A percentile compares a stretch with the other conserved stretches of the same genome.
Conservation (phyloP, 2,329 filamentous ascomycete species). For the Neofusicoccum cordaticola region DNA sequence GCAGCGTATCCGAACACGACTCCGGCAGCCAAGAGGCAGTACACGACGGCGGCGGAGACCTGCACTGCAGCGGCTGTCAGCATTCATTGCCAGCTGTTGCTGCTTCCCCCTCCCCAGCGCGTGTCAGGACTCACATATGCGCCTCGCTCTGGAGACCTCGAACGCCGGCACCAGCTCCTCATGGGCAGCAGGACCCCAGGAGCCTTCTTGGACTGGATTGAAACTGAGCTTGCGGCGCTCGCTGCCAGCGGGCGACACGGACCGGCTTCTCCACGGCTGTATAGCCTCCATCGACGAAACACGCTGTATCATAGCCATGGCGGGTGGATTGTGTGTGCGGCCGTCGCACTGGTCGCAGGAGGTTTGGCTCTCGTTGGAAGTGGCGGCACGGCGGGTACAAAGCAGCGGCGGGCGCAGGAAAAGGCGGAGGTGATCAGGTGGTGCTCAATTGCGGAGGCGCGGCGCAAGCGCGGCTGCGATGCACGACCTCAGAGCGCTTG, state of each 20-base stretch:
- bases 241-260: slow-evolving; percentile 26
- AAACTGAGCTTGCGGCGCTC: slow-evolving; percentile 49
- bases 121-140: slow-evolving; percentile 46
- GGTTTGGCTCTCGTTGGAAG: background rate
- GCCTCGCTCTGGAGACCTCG: slow-evolving; percentile 53
- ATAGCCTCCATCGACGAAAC: slow-evolving; percentile 42
- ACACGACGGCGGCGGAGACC: slow-evolving; percentile 65
- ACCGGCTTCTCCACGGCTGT: slow-evolving; percentile 36
- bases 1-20: slow-evolving; percentile 42
- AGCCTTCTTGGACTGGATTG: slow-evolving; percentile 43
- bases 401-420: background rate
- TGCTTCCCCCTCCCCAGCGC: no score
- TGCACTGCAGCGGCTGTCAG: slow-evolving; percentile 53
- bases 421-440: background rate
- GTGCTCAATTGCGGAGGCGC: background rate
- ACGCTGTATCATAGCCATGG: slow-evolving; percentile 40
- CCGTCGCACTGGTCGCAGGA: background rate
- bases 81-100: background rate
- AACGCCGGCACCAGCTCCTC: slow-evolving; percentile 49
- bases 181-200: slow-evolving; percentile 41
- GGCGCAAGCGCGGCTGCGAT: background rate
- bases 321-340: background rate
- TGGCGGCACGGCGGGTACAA: background rate
- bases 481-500: background rate
- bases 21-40: slow-evolving; percentile 59